Evolutionary conservation across 2,329 filamentous ascomycete genomes (phyloP).

Genomic region (Cladophialophora psammophila): DNA sequence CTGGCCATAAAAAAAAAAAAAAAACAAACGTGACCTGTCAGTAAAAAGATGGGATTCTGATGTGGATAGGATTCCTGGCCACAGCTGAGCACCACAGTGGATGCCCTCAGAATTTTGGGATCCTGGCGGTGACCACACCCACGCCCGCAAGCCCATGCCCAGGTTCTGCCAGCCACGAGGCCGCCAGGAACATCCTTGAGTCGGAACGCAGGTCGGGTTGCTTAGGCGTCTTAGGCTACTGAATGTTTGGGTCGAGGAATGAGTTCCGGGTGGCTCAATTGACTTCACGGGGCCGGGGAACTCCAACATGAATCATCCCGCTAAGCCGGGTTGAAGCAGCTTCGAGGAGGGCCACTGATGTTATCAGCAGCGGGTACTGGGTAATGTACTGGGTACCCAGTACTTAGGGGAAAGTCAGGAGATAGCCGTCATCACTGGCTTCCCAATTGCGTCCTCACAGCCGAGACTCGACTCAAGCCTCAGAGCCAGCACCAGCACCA

Average conservation of each 20-base stretch:
- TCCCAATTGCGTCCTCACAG: not conserved
- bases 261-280: slow-evolving; percentile 9
- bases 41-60: not conserved
- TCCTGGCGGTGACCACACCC: not conserved
- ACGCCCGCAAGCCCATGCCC: not conserved
- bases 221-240: slow-evolving; percentile 18
- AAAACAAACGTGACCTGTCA: not conserved
- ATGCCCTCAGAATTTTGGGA: not conserved
- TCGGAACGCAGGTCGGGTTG: not conserved
- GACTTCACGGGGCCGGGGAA: not conserved
- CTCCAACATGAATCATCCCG: not conserved
- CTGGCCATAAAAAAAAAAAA: not conserved
- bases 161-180: slow-evolving; percentile 4
- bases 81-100: not conserved
- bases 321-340: not conserved
- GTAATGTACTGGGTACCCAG: no score
- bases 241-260: slow-evolving; percentile 9
- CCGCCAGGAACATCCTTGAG: not conserved
- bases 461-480: not conserved
- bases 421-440: not conserved
- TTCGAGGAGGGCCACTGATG: not conserved
- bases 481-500: not conserved
- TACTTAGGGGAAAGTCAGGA: not conserved
- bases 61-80: not conserved
- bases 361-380: not conserved